A percentile compares a stretch with the other conserved stretches of the same genome.
phyloP scores from a whole-genome alignment of 768 basidiomycete species.

The Cystobasidium ongulense region DNA sequence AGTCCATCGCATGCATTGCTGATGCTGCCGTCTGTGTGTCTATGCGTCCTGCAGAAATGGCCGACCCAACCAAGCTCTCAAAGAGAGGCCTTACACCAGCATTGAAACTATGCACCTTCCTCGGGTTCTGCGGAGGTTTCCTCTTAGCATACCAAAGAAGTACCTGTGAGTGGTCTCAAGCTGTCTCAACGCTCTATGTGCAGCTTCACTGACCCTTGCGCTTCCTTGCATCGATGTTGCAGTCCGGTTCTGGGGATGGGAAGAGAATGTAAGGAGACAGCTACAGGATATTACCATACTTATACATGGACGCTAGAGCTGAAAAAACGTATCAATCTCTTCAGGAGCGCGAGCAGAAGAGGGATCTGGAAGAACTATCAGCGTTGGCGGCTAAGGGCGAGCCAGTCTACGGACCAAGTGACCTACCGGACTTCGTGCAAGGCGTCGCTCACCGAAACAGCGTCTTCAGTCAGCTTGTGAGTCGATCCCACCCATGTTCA shows the following conservation, averaged over 20 bases:
- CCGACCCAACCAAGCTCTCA: conserved; percentile 48
- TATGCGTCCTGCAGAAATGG: conserved; percentile 41
- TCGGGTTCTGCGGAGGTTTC: conserved; percentile 87
- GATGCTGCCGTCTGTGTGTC: conserved; percentile 1
- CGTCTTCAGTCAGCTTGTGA: conserved; percentile 73
- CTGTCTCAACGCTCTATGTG: background rate
- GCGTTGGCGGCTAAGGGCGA: conserved; percentile 68
- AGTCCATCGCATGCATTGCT: background rate
- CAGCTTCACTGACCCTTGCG: background rate
- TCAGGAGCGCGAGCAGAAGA: conserved; percentile 63
- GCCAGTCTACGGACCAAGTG: conserved; percentile 74
- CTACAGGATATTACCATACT: background rate
- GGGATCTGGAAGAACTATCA: conserved; percentile 68
- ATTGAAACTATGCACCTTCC: conserved; percentile 51
- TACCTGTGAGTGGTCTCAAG: conserved; percentile 56
- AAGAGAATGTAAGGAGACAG: conserved; percentile 57
- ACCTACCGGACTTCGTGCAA: conserved; percentile 77
- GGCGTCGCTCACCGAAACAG: conserved; percentile 79
- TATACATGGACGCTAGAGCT: background rate
- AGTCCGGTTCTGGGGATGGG: conserved; percentile 96
- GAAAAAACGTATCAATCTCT: conserved; percentile 44
- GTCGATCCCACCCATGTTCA: conserved; percentile 59
- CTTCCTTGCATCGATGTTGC: background rate
- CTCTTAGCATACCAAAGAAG: conserved; percentile 84
- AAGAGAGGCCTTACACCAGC: conserved; percentile 43